A percentile compares a stretch with the other conserved stretches of the same genome.
These are phyloP conservation scores for Annona cherimola DNA, from an alignment of 164 flowering plant genomes.

Conservation along the genomic window DNA sequence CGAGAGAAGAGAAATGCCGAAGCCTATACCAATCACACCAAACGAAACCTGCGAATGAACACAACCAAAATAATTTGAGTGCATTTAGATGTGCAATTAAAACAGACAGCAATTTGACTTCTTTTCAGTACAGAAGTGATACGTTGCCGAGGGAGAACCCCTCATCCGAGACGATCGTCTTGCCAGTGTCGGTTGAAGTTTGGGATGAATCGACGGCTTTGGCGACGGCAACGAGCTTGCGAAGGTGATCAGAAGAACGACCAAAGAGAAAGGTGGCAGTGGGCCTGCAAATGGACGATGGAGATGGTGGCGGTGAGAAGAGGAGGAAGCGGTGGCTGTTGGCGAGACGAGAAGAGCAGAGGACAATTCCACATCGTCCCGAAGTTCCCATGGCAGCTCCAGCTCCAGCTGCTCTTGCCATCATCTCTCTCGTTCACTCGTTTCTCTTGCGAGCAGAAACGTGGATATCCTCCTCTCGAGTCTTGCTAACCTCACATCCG, in stretches of 20 bases:
- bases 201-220: constrained; percentile 50
- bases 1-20: constrained; percentile 79
- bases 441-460: background rate
- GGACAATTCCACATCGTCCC: constrained; percentile 16
- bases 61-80: background rate
- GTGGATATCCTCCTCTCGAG: background rate
- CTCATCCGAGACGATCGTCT: constrained; percentile 44
- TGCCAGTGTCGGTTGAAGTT: constrained; percentile 20
- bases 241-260: background rate
- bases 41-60: constrained; percentile 66
- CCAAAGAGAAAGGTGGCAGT: constrained; percentile 4
- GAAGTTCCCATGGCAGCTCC: constrained; percentile 10
- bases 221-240: constrained; percentile 34
- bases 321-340: background rate
- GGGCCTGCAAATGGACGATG: constrained; percentile 4
- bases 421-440: background rate
- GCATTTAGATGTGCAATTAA: background rate
- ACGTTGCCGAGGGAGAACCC: constrained; percentile 74
- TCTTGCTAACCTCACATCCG: background rate
- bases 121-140: background rate
- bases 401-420: constrained; percentile 6
- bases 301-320: background rate
- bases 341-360: constrained; percentile 8
- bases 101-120: background rate
- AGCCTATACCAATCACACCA: constrained; percentile 84